Evolutionary conservation across 2,329 filamentous ascomycete genomes (phyloP).

Genomic region (Teratosphaeria zuluensis): DNA sequence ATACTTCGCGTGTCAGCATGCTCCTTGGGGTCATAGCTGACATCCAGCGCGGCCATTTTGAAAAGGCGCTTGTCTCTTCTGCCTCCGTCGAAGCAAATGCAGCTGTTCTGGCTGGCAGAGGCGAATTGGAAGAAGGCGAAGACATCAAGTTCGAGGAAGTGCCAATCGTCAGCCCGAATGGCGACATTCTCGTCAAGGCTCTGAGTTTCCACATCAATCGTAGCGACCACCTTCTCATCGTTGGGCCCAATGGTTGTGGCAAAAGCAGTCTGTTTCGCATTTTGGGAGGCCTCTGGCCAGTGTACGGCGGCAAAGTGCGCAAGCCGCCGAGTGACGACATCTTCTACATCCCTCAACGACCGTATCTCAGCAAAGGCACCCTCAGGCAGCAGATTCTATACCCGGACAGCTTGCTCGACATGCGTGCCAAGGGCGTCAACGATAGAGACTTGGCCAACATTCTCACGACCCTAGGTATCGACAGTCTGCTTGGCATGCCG

Average conservation of each 20-base stretch:
- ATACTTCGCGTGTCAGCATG: conserved; percentile 84
- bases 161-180: conserved; percentile 93
- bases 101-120: conserved; percentile 70
- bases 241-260: conserved; percentile 93
- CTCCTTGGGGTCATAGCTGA: conserved; percentile 92
- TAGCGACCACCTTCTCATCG: conserved; percentile 85
- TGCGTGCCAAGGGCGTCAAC: conserved; percentile 73
- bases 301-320: conserved; percentile 86
- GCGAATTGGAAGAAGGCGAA: conserved; percentile 68
- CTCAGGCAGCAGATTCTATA: conserved; percentile 97
- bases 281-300: conserved; percentile 90
- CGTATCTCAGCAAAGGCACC: conserved; percentile 82
- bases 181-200: conserved; percentile 77
- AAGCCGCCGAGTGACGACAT: conserved; percentile 90
- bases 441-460: conserved; percentile 72
- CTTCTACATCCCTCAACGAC: conserved; percentile 95
- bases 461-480: conserved; percentile 70
- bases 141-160: conserved; percentile 81
- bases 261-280: conserved; percentile 96
- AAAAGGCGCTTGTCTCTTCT: conserved; percentile 92
- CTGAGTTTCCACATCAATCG: conserved; percentile 79
- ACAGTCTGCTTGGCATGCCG: conserved; percentile 68
- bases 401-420: conserved; percentile 77
- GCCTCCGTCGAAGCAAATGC: conserved; percentile 74
- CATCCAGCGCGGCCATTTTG: conserved; percentile 78